These are phyloP conservation scores for Emergomyces orientalis DNA, from an alignment of 2,329 filamentous ascomycete genomes.

Conservation along the genomic window DNA sequence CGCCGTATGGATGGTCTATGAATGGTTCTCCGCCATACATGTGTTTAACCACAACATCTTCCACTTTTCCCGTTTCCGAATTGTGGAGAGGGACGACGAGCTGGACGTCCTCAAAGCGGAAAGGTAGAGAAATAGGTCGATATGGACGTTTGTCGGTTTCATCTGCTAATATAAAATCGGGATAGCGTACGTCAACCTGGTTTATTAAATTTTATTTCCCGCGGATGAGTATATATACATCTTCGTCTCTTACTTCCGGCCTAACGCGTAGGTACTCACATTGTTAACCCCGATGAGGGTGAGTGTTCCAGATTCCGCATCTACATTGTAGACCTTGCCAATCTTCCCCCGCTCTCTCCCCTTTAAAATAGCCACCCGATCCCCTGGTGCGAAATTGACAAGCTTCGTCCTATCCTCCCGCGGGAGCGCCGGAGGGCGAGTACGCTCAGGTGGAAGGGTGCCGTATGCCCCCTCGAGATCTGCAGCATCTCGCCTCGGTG, in stretches of 20 bases:
- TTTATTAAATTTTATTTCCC: background rate
- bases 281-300: conserved; percentile 54
- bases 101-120: conserved; percentile 64
- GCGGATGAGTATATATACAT: background rate
- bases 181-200: conserved; percentile 37
- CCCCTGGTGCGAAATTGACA: conserved; percentile 56
- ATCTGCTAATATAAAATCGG: conserved; percentile 27
- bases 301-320: conserved; percentile 47
- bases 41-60: conserved; percentile 70
- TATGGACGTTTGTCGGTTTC: conserved; percentile 35
- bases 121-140: conserved; percentile 43
- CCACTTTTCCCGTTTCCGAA: conserved; percentile 51
- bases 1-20: conserved; percentile 43
- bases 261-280: conserved; percentile 41
- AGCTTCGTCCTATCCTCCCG: conserved; percentile 35
- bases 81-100: conserved; percentile 70
- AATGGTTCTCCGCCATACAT: conserved; percentile 48
- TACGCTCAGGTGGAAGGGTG: conserved; percentile 36
- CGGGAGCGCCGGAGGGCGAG: conserved; percentile 33
- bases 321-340: conserved; percentile 55
- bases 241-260: background rate
- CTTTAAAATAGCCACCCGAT: conserved; percentile 72
- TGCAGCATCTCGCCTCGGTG: conserved; percentile 66
- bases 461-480: conserved; percentile 50
- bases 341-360: conserved; percentile 79